Evolutionary conservation across 75 land plant genomes (phyloP).

Genomic region (Chamaecyparis obtusa): DNA sequence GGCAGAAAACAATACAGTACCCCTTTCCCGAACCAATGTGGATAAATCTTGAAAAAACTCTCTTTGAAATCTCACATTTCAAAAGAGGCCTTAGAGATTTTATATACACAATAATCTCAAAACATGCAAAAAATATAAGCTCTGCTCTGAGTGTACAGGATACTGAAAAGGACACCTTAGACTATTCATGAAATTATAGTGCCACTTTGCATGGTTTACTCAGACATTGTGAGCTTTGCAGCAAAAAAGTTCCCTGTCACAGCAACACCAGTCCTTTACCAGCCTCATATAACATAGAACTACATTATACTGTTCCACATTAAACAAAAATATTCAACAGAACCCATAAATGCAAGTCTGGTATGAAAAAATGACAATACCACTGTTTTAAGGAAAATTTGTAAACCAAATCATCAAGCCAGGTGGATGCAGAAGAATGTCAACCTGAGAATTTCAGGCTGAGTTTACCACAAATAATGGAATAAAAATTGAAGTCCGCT

Average conservation of each 20-base stretch:
- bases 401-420: neutral
- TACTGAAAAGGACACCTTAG: neutral
- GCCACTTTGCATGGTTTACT: neutral
- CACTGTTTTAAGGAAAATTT: neutral
- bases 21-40: neutral
- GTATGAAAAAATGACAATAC: neutral
- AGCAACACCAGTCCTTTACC: neutral
- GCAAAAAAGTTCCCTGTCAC: conserved; percentile 1
- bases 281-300: neutral
- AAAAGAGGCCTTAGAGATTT: neutral
- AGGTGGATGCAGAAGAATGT: neutral
- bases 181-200: neutral
- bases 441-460: neutral
- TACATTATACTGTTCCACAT: neutral
- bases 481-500: neutral
- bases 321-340: neutral
- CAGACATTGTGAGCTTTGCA: neutral
- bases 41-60: neutral
- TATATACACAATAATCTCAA: neutral
- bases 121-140: neutral
- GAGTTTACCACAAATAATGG: neutral
- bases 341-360: neutral
- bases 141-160: neutral
- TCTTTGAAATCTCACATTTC: conserved; percentile 9
- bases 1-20: neutral